phyloP scores from a whole-genome alignment of 2,329 filamentous ascomycete species.

The Aureobasidium sp. region DNA sequence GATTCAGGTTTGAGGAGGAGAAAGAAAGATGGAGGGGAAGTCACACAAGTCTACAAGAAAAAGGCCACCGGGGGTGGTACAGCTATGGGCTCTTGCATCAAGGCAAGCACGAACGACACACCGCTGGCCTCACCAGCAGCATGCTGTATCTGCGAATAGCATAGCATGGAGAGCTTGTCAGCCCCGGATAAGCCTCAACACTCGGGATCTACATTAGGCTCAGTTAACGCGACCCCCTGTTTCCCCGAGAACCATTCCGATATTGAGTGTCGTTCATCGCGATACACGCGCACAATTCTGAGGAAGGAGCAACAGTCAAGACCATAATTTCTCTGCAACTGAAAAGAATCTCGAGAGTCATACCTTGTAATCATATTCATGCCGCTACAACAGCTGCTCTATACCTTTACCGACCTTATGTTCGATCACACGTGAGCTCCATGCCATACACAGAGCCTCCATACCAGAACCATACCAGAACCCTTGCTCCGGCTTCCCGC shows the following conservation, averaged over 20 bases:
- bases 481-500: not conserved
- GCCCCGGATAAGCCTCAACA: constrained; percentile 9
- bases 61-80: constrained; percentile 1
- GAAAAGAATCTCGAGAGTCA: too few relatives aligned
- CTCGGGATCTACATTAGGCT: constrained; percentile 2
- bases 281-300: not conserved
- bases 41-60: not conserved
- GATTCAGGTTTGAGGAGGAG: not conserved
- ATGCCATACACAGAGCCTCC: not conserved
- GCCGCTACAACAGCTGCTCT: not conserved
- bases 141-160: constrained; percentile 5
- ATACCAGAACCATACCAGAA: not conserved
- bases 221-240: not conserved
- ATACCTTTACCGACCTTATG: not conserved
- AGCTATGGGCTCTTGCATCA: constrained; percentile 8
- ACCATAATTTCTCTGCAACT: not conserved
- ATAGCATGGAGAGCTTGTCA: not conserved
- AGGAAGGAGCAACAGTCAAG: not conserved
- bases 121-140: constrained; percentile 7
- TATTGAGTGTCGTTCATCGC: not conserved
- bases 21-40: not conserved
- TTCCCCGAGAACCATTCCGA: not conserved
- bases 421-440: not conserved
- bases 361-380: too few relatives aligned
- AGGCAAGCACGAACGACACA: constrained; percentile 3